Evolutionary conservation across 345 rosid species (phyloP).

Genomic region (Boechera divaricarpa): DNA sequence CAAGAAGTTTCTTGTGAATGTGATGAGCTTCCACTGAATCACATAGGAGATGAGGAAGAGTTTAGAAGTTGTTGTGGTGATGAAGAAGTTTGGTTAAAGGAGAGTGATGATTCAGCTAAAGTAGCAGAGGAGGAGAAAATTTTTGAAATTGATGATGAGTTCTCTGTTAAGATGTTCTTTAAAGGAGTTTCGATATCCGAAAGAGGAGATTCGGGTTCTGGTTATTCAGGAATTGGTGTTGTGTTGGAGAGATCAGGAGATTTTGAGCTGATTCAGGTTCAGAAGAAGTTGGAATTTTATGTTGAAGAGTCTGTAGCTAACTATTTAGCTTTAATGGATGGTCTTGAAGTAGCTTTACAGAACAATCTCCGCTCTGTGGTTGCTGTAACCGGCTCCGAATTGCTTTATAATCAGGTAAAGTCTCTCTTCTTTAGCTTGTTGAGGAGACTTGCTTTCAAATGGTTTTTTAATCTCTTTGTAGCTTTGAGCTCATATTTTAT

Average conservation of each 20-base stretch:
- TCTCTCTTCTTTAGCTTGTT: conserved; percentile 15
- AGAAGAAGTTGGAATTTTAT: conserved; percentile 86
- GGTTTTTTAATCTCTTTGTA: conserved; percentile 14
- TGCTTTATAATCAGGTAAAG: conserved; percentile 71
- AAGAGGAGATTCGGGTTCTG: conserved; percentile 61
- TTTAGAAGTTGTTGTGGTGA: conserved; percentile 94
- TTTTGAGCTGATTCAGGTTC: conserved; percentile 70
- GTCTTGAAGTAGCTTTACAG: conserved; percentile 70
- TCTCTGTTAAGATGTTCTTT: conserved; percentile 85
- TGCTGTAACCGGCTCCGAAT: conserved; percentile 77
- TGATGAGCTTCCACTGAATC: conserved; percentile 45
- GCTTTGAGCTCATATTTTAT: conserved; percentile 23
- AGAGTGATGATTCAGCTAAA: conserved; percentile 59
- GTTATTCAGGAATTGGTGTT: conserved; percentile 87
- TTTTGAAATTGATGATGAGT: conserved; percentile 59
- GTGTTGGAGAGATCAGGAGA: conserved; percentile 69
- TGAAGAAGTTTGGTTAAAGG: conserved; percentile 82
- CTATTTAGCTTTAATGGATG: conserved; percentile 89
- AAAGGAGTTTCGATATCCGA: conserved; percentile 75
- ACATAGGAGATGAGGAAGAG: conserved; percentile 82
- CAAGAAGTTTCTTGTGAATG: conserved; percentile 42
- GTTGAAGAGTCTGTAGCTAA: conserved; percentile 84
- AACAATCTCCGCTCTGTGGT: conserved; percentile 61
- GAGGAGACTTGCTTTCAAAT: neutral
- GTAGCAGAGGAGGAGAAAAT: conserved; percentile 50